phyloP scores from a whole-genome alignment of 2,329 filamentous ascomycete genomes.

The Myotisia sp. region DNA sequence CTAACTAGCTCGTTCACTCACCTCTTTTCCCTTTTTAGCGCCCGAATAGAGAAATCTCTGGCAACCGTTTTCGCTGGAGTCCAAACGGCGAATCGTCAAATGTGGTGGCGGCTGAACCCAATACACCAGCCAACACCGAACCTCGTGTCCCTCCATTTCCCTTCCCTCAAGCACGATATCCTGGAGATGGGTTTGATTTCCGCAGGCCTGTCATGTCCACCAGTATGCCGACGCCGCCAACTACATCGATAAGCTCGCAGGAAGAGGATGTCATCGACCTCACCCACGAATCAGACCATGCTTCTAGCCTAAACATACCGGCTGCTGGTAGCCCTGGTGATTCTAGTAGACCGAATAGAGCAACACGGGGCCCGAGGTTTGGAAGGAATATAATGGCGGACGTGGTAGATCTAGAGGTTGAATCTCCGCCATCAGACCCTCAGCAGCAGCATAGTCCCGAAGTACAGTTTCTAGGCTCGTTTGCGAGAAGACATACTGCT shows the following conservation, averaged over 20 bases:
- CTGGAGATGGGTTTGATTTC: constrained; percentile 43
- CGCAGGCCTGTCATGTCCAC: constrained; percentile 37
- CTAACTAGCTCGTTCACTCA: constrained; percentile 13
- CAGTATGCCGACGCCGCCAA: constrained; percentile 17
- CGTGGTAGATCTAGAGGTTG: constrained; percentile 29
- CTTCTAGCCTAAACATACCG: constrained; percentile 12
- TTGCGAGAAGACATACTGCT: constrained; percentile 3
- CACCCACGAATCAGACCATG: constrained; percentile 32
- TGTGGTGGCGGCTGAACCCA: background rate
- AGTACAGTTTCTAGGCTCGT: constrained; percentile 35
- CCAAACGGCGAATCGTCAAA: constrained; percentile 7
- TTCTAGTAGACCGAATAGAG: constrained; percentile 5
- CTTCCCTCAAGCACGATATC: constrained; percentile 26
- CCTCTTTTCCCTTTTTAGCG: constrained; percentile 16
- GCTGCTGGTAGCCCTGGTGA: constrained; percentile 8
- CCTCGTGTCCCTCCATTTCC: constrained; percentile 11
- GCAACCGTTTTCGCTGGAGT: constrained; percentile 17
- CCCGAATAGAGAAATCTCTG: constrained; percentile 25
- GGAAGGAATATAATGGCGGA: constrained; percentile 25
- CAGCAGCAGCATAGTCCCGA: constrained; percentile 30
- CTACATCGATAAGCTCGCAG: constrained; percentile 7
- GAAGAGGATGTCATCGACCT: constrained; percentile 32
- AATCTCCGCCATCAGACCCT: constrained; percentile 12
- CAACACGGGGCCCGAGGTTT: constrained; percentile 22
- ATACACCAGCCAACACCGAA: constrained; percentile 1